Conservation (phyloP, 768 basidiomycete genomes). For the Phylloporus rhodoxanthus region DNA sequence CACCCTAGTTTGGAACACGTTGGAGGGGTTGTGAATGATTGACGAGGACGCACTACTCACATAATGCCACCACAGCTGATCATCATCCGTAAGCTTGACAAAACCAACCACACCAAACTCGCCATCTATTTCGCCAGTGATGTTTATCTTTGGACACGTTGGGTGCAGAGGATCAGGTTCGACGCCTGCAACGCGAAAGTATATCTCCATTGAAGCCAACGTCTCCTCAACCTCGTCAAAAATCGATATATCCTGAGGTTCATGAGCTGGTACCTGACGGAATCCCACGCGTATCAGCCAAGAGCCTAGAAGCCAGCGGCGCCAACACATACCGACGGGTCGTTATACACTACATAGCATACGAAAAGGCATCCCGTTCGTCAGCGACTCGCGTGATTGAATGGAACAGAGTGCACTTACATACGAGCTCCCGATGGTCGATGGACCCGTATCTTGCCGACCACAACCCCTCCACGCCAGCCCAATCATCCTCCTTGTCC, state of each 20-base stretch:
- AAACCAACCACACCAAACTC: conserved; percentile 47
- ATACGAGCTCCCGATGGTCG: conserved; percentile 59
- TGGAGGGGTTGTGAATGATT: not conserved
- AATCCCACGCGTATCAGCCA: conserved; percentile 1
- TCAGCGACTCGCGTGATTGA: conserved; percentile 5
- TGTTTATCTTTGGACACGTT: conserved; percentile 47
- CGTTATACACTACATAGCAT: conserved; percentile 50
- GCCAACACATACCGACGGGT: conserved; percentile 23
- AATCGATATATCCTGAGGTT: conserved; percentile 37
- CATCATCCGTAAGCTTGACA: conserved; percentile 52
- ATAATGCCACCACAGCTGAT: conserved; percentile 58
- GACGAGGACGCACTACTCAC: conserved; percentile 33
- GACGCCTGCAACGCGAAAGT: conserved; percentile 37
- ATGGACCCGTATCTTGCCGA: conserved; percentile 59
- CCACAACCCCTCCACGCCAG: conserved; percentile 52
- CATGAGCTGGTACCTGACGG: conserved; percentile 25
- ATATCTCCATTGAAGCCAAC: conserved; percentile 44
- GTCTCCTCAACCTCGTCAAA: conserved; percentile 51
- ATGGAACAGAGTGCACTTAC: conserved; percentile 33
- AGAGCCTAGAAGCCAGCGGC: not conserved
- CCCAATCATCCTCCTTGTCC: conserved; percentile 28
- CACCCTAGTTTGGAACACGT: conserved; percentile 31
- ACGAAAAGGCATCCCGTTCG: not conserved
- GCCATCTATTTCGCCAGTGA: conserved; percentile 47
- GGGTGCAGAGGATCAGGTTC: conserved; percentile 45